Evolutionary conservation across 192 early-diverging fungal species (phyloP), one percentile per base, ranked within the genome.

Genomic region (Entophlyctis helioformis): DNA sequence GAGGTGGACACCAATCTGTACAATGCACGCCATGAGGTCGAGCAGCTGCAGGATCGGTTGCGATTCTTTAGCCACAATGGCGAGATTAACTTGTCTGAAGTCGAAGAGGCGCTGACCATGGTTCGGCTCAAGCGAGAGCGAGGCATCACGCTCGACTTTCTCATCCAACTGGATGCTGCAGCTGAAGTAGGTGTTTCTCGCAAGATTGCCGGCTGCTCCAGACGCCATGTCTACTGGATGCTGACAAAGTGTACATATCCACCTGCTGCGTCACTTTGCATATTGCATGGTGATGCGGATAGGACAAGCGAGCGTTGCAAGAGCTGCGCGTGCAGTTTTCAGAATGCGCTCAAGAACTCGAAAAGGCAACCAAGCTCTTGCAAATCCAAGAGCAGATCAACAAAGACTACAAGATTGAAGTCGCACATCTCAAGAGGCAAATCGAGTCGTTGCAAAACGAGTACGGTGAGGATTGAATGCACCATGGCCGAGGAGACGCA

Each of bases 401-500:
- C 50, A 57, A 67, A 35, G 75, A 72, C 32, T 64, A 62, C 32
- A 78, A 78, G 42, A 39, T 52, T 11, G 70, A 78, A 45, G 38
- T 67, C 13, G 51, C 63, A 21, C 50, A 67, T 23, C 50, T 73
- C 21, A 59, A 54, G 15, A 32, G 50, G 21, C 78, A 69, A 39
- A 42, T 74, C 15, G 56, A 56, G 22, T 44, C 64, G 6, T 35
- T 72, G 8, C 51, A 55, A 40, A 76, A 76, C 51, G 75, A 77
- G 42, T 78, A 78, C 48, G 75, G 73, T 75, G 43, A 26, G 38
- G n/a, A n/a, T n/a, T n/a, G n/a, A n/a, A n/a, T n/a, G n/a, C n/a
- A n/a, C n/a, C n/a, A n/a, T n/a, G n/a, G n/a, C n/a, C n/a, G n/a
- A n/a, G n/a, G n/a, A n/a, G n/a, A n/a, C n/a, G n/a, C n/a, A n/a